Conservation (phyloP, 768 basidiomycete genomes). For the Clitopilus passeckerianus region DNA sequence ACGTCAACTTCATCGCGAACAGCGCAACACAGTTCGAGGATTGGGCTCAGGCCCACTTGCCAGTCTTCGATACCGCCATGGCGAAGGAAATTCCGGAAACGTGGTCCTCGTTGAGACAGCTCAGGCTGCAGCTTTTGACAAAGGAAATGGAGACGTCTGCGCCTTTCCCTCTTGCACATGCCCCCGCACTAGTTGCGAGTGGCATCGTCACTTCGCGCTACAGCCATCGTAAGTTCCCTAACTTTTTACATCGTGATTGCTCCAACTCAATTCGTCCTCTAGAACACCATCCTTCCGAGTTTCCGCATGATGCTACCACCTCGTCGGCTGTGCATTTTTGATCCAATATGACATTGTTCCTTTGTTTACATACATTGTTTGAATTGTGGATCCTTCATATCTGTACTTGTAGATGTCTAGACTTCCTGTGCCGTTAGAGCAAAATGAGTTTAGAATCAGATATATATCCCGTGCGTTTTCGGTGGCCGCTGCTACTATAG, state of each 20-base stretch:
- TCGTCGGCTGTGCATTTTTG: neutral
- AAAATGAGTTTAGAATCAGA: too few species aligned
- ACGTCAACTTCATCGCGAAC: neutral
- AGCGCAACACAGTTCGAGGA: neutral
- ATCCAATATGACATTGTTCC: too few species aligned
- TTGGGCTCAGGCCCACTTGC: neutral
- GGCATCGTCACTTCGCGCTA: neutral
- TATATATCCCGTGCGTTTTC: too few species aligned
- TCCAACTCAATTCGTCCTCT: neutral
- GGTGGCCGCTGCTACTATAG: too few species aligned
- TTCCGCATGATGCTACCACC: neutral
- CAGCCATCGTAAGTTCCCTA: neutral
- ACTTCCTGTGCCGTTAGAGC: too few species aligned
- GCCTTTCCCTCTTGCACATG: neutral
- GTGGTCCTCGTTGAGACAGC: neutral
- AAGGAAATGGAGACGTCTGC: neutral
- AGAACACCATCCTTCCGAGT: neutral
- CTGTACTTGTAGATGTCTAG: too few species aligned
- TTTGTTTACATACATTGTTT: too few species aligned
- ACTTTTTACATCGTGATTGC: neutral
- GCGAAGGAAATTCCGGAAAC: neutral
- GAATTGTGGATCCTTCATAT: too few species aligned
- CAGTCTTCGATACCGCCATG: neutral
- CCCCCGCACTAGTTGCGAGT: neutral
- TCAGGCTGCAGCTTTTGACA: neutral